Base-by-base conservation (phyloP, 306 rosid species). In the Leucaena leucocephala region DNA sequence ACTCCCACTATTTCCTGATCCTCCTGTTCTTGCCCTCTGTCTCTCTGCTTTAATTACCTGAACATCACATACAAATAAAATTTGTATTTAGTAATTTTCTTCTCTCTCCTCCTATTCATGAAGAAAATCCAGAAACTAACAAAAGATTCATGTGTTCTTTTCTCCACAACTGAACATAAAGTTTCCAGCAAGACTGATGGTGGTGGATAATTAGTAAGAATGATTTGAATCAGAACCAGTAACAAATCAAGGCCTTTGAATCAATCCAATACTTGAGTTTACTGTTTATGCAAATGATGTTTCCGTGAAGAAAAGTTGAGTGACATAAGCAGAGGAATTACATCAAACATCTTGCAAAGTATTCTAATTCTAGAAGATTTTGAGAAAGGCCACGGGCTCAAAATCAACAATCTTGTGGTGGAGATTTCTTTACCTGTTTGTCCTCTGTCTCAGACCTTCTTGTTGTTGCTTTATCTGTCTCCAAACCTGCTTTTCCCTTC, bases 1-100 rank as follows among this genome's bases (percentile, higher is more conserved):
- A 75, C 84, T 76, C 62, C 48, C 73, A 72, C 11, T 78, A 82
- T 79, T 87, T 9, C 64, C 74, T 72, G 89, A 49, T 71, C 83
- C 57, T 67, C 82, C 8, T 80, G 91, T 85, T 82, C 87, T 87
- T 69, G 88, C 71, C 81, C 87, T 86, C 38, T 88, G 85, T 82
- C 90, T 85, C 78, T 90, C 96, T 66, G 27, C 39, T 81, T 79
- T 90, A 21, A 3, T 80, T 74, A 74, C 91, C 97, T 92, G 91
- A 80, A 83, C 45, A 77, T 61, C 0, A 81, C 11, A 58, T 72
- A 34, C 0, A 66, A 22, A 42, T 34, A 16, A 50, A 14, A 84
- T 67, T 68, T 38, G 44, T 34, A 74, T 40, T 72, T 52, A 52
- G 49, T 43, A 8, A 46, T 45, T 52, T 49, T 16, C 8, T 6